These are phyloP conservation scores for Monosporozyma yasuniensis DNA, from an alignment of 805 yeast genomes.

Conservation along the genomic window DNA sequence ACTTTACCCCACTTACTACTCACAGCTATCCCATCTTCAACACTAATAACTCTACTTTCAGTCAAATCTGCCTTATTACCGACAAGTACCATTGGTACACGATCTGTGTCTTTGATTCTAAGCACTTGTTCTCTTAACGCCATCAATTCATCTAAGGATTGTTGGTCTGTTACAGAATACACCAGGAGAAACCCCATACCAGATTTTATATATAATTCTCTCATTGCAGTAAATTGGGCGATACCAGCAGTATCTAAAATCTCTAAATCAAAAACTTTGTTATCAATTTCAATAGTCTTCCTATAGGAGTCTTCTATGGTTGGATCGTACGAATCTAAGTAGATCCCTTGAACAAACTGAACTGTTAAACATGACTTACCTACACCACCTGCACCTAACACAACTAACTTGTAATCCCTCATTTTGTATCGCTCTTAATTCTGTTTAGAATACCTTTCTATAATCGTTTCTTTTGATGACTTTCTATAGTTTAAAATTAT, in stretches of 20 bases:
- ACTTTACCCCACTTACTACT: slow-evolving; percentile 83
- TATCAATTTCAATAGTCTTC: slow-evolving; percentile 81
- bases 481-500: background rate
- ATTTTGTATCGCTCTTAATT: slow-evolving; percentile 6
- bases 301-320: slow-evolving; percentile 95
- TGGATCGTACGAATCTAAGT: slow-evolving; percentile 88
- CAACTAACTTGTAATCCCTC: slow-evolving; percentile 80
- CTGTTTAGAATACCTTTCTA: background rate
- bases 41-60: slow-evolving; percentile 62
- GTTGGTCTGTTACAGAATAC: slow-evolving; percentile 71
- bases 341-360: slow-evolving; percentile 84
- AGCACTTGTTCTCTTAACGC: slow-evolving; percentile 77
- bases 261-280: slow-evolving; percentile 77
- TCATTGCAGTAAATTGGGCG: slow-evolving; percentile 93
- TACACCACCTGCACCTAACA: slow-evolving; percentile 94
- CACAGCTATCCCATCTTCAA: slow-evolving; percentile 74
- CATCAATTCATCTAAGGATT: slow-evolving; percentile 67
- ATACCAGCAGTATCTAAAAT: slow-evolving; percentile 88
- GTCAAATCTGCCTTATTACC: slow-evolving; percentile 87
- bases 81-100: slow-evolving; percentile 79
- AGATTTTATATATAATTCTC: slow-evolving; percentile 77
- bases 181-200: slow-evolving; percentile 88
- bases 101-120: slow-evolving; percentile 65
- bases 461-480: background rate
- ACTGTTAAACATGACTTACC: slow-evolving; percentile 93